Evolutionary conservation across 148 eudicot genomes (phyloP).

Genomic region (Fagopyrum esculentum): DNA sequence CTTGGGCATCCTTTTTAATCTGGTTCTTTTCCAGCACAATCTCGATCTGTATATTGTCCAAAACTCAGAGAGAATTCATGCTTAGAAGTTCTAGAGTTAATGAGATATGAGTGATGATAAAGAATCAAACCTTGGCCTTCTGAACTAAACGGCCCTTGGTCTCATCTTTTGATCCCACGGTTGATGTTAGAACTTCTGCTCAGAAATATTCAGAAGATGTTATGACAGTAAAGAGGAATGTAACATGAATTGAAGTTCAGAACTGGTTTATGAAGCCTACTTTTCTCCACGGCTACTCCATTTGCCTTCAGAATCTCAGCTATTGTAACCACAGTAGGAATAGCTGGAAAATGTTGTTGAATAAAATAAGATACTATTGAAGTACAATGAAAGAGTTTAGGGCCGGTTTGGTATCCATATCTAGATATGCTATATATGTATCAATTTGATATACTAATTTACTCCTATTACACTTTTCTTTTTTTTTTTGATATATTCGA

Average conservation of each 20-base stretch:
- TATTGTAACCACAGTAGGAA: conserved; percentile 46
- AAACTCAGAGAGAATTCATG: not conserved
- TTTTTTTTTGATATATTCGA: too few species aligned
- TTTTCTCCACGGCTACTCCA: conserved; percentile 36
- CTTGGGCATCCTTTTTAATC: not conserved
- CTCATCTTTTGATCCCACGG: conserved; percentile 47
- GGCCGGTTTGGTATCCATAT: too few species aligned
- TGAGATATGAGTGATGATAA: too few species aligned
- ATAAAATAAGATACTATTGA: not conserved
- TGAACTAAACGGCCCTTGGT: conserved; percentile 50
- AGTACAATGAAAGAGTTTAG: not conserved
- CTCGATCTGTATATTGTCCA: conserved; percentile 33
- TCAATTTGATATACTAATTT: too few species aligned
- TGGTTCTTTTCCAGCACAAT: conserved; percentile 43
- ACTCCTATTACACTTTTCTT: too few species aligned
- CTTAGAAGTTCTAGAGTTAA: not conserved
- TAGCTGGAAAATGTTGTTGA: conserved; percentile 26
- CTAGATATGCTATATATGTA: too few species aligned
- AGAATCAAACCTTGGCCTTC: conserved; percentile 42
- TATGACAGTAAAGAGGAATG: not conserved
- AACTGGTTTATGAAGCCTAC: conserved; percentile 18
- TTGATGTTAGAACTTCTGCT: conserved; percentile 51
- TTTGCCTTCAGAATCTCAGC: conserved; percentile 44
- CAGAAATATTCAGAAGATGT: not conserved
- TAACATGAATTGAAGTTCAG: not conserved